Evolutionary conservation across 441 rosid genomes (phyloP).

Genomic region (Gossypium gossypioides): DNA sequence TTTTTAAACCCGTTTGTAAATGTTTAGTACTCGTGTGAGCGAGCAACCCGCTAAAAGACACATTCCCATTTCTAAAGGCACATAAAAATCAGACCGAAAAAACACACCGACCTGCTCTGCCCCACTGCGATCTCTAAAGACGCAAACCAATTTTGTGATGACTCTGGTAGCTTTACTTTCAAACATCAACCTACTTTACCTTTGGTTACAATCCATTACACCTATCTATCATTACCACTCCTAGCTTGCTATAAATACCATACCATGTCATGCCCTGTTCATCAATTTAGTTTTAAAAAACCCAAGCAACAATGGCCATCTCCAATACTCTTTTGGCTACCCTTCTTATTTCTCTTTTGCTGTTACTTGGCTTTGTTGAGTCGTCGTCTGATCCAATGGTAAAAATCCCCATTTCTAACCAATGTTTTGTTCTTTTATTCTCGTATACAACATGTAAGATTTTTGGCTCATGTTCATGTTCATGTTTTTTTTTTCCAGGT

Average conservation of each 20-base stretch:
- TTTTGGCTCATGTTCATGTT: background rate
- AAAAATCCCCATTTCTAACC: background rate
- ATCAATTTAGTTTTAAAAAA: background rate
- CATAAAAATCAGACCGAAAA: no score
- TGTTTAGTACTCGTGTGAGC: no score
- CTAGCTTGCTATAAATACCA: background rate
- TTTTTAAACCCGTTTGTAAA: no score
- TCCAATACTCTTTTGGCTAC: slow-evolving; percentile 33
- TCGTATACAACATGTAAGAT: background rate
- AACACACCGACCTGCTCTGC: no score
- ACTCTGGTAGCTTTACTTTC: background rate
- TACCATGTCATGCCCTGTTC: background rate
- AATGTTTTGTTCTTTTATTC: background rate
- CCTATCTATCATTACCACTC: background rate
- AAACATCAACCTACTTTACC: background rate
- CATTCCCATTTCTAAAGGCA: no score
- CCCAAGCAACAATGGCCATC: slow-evolving; percentile 15
- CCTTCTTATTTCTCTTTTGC: slow-evolving; percentile 40
- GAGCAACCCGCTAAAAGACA: no score
- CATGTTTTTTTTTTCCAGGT: background rate
- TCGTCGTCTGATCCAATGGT: slow-evolving; percentile 31
- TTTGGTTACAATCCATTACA: background rate
- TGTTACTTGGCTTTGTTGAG: slow-evolving; percentile 32
- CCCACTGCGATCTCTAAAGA: background rate
- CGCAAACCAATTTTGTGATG: background rate